Percentiles rank a stretch among this genome's conserved stretches.
Conservation (phyloP, 2,329 filamentous ascomycete species). For the Hypomyces perniciosus region DNA sequence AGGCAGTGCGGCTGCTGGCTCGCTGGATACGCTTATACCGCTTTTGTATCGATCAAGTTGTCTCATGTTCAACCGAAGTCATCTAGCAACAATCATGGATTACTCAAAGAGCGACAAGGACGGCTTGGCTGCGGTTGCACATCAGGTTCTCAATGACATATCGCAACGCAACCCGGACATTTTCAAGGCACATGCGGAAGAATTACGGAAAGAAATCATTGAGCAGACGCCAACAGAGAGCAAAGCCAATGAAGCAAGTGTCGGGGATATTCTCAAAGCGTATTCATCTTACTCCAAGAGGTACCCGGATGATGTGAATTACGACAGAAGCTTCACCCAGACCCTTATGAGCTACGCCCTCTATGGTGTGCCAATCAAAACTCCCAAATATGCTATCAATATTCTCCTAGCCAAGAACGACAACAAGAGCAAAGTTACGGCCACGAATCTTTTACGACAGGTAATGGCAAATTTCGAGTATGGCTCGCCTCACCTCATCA, state of each 20-base stretch:
- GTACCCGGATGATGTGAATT: slow-evolving; percentile 76
- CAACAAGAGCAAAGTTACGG: slow-evolving; percentile 74
- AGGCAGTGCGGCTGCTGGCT: slow-evolving; percentile 53
- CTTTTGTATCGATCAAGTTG: slow-evolving; percentile 78
- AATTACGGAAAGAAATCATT: slow-evolving; percentile 81
- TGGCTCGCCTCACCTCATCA: slow-evolving; percentile 67
- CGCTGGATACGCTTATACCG: slow-evolving; percentile 75
- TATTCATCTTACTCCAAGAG: slow-evolving; percentile 87
- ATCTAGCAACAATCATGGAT: slow-evolving; percentile 84
- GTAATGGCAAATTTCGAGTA: slow-evolving; percentile 70
- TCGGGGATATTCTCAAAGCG: slow-evolving; percentile 89
- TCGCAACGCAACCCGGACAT: slow-evolving; percentile 83
- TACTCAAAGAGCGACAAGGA: slow-evolving; percentile 79
- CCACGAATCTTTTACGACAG: slow-evolving; percentile 73
- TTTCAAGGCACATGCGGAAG: slow-evolving; percentile 86
- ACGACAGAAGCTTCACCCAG: slow-evolving; percentile 73
- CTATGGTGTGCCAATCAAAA: slow-evolving; percentile 72
- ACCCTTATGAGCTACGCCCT: slow-evolving; percentile 78
- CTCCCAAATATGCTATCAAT: slow-evolving; percentile 89
- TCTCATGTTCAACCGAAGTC: slow-evolving; percentile 89
- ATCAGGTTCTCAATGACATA: slow-evolving; percentile 87
- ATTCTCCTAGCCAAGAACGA: slow-evolving; percentile 72
- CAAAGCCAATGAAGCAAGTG: slow-evolving; percentile 61
- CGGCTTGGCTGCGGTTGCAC: slow-evolving; percentile 69
- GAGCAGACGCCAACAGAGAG: slow-evolving; percentile 69